Evolutionary conservation across 2,329 filamentous ascomycete species (phyloP), one percentile per base, ranked within the genome.

Genomic region (Zopfia rhizophila): DNA sequence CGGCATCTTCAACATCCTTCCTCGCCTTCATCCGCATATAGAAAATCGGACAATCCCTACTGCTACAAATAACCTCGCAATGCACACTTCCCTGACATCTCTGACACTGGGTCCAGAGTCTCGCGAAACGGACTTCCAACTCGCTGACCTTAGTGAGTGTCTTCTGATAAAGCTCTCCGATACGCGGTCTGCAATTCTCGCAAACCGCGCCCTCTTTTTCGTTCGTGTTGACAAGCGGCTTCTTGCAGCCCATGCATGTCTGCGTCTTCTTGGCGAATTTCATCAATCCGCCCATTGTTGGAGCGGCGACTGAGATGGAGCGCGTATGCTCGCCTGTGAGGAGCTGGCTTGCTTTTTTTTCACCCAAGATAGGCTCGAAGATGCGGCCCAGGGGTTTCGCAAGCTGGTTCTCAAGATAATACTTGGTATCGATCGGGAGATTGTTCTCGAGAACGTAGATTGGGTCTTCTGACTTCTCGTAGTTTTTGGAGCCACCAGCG

Each of bases 21-120:
- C 97, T 96, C 22, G 93, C 93, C 81, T 99, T 99, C 94, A 99
- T 99, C 4, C 94, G 86, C 94, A 99, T 99, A 73, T 99, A 99
- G 74, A 99, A 99, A 65, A 99, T 99, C 1, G 94, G 94, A 69
- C 94, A 99, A 77, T 99, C 94, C 71, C 91, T 89, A 70, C 88
- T 93, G 53, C 88, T 92, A 78, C 94, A 99, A 60, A 99, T 97
- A 42, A 99, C 95, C 73, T 99, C 94, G 71, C 91, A 94, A 75
- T 99, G 94, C 82, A 99, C 89, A 76, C 91, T 97, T 42, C 92
- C 94, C 76, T 99, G 94, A 72, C 94, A 99, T 29, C 94, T 82
- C 77, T 99, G 94, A 70, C 94, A 99, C 73, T 99, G 94, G 36
- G 94, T 99, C 94, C 94, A 99, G 38, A 99, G 80, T 38, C 94